phyloP scores from a whole-genome alignment of 345 rosid genomes.

The Syzygium grande region DNA sequence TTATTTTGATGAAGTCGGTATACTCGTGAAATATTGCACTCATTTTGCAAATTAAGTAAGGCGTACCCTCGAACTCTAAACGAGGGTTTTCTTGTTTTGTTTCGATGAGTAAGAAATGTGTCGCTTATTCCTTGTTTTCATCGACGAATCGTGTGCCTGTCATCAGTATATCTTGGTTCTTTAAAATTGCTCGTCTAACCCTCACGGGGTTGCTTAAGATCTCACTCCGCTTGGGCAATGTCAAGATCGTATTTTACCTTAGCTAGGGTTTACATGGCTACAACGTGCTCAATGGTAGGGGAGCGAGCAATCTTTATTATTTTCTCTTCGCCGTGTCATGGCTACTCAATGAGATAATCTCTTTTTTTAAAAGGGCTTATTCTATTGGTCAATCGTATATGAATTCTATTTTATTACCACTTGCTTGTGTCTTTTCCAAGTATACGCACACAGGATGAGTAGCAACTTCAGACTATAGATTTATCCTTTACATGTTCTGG shows the following conservation, averaged over 20 bases:
- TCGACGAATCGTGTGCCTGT: neutral
- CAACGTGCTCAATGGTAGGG: neutral
- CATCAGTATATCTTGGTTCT: neutral
- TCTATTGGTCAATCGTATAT: neutral
- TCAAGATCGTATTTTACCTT: neutral
- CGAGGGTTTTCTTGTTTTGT: neutral
- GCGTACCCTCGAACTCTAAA: neutral
- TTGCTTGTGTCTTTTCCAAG: neutral
- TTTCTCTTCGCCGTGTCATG: neutral
- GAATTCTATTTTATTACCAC: neutral
- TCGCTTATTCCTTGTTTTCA: neutral
- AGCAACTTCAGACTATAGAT: neutral
- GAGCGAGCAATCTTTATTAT: neutral
- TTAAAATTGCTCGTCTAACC: neutral
- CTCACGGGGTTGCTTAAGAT: neutral
- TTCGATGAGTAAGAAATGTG: neutral
- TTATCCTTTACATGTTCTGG: neutral
- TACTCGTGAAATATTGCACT: neutral
- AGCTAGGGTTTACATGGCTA: neutral
- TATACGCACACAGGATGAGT: neutral
- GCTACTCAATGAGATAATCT: neutral
- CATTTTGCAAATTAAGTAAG: neutral
- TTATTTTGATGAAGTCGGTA: neutral
- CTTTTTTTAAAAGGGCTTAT: neutral
- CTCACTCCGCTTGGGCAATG: neutral